Conservation (phyloP, 257 asterid genomes). For the Henckelia pumila region DNA sequence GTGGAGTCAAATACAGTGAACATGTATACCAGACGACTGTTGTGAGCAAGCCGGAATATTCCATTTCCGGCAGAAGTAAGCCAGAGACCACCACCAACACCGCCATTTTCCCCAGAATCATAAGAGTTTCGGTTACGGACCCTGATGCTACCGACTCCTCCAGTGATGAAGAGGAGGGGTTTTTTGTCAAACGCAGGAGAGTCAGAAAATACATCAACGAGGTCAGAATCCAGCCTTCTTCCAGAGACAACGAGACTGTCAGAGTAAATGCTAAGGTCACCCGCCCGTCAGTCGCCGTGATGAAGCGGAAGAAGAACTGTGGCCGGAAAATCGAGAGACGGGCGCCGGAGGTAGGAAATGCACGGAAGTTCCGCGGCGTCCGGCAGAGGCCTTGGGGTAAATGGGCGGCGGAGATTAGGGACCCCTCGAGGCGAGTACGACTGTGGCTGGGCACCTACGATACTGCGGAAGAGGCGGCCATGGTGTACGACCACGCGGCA, state of each 20-base stretch:
- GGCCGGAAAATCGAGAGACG: conserved; percentile 7
- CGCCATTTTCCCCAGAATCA: conserved; percentile 29
- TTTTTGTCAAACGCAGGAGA: conserved; percentile 30
- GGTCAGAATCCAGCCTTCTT: conserved; percentile 42
- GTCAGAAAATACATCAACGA: conserved; percentile 58
- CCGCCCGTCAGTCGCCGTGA: conserved; percentile 3
- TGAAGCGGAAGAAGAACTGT: conserved; percentile 29
- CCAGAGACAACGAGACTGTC: conserved; percentile 18
- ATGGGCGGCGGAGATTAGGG: conserved; percentile 95
- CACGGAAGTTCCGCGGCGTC: conserved; percentile 71
- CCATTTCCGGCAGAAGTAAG: conserved; percentile 22
- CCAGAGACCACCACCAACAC: conserved; percentile 12
- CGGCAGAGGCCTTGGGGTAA: conserved; percentile 86
- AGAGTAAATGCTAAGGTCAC: conserved; percentile 6
- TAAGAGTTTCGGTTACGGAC: conserved; percentile 68
- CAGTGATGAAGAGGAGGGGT: conserved; percentile 52
- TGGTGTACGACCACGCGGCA: conserved; percentile 93
- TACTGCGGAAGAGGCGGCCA: conserved; percentile 92
- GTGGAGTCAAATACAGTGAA: conserved; percentile 50
- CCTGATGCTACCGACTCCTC: conserved; percentile 89
- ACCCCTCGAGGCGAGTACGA: conserved; percentile 67
- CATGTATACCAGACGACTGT: conserved; percentile 41
- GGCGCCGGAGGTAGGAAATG: conserved; percentile 20
- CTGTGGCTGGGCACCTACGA: conserved; percentile 83
- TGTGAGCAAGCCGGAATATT: conserved; percentile 25